Conservation (phyloP, 116 monocot genomes). For the Papilionanthe hybrid region DNA sequence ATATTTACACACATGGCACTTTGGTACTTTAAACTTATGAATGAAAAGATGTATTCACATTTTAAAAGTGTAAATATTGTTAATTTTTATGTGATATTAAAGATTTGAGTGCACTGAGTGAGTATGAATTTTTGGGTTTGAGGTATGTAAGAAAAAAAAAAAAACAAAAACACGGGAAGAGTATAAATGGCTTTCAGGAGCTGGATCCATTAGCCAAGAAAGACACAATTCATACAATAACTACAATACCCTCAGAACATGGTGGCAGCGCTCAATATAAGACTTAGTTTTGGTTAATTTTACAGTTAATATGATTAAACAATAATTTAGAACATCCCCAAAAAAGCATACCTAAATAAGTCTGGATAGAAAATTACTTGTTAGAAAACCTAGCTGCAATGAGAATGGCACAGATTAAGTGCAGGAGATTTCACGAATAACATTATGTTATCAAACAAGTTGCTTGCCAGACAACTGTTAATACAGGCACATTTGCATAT, state of each 20-base stretch:
- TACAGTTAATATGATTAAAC: not conserved
- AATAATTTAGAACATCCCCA: not conserved
- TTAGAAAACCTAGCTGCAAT: not conserved
- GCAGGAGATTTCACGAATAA: not conserved
- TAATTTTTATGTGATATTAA: no score
- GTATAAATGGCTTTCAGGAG: not conserved
- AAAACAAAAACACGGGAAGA: not conserved
- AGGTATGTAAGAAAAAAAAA: not conserved
- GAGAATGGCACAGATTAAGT: not conserved
- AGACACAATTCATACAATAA: not conserved
- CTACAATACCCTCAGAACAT: not conserved
- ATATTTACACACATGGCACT: no score
- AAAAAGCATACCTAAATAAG: not conserved
- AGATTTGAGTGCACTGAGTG: no score
- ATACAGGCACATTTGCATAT: no score
- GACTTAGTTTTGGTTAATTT: not conserved
- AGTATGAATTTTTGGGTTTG: no score
- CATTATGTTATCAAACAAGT: not conserved
- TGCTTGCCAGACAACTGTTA: no score
- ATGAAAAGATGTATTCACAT: no score
- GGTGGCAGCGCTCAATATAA: not conserved
- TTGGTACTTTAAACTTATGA: no score
- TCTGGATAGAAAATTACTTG: not conserved
- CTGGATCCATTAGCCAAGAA: not conserved
- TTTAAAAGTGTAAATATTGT: no score